phyloP scores from a whole-genome alignment of 768 basidiomycete genomes.

The Dendrothele bispora region DNA sequence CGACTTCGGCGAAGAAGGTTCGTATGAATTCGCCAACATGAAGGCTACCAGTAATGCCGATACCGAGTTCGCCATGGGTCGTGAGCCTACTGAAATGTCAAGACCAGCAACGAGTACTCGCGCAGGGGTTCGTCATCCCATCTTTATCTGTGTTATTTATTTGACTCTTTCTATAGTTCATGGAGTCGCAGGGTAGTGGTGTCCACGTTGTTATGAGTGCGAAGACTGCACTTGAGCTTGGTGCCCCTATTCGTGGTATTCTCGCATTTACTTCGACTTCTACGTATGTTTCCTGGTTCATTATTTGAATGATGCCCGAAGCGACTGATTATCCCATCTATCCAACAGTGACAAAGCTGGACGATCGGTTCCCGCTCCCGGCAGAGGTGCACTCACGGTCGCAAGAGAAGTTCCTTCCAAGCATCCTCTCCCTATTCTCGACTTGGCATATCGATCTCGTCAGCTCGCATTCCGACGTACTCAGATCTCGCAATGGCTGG shows the following conservation, averaged over 20 bases:
- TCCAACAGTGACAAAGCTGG: conserved; percentile 90
- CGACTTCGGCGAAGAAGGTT: conserved; percentile 97
- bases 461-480: conserved; percentile 94
- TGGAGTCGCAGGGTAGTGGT: conserved; percentile 97
- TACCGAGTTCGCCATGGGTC: conserved; percentile 98
- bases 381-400: conserved; percentile 86
- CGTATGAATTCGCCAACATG: conserved; percentile 99
- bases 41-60: conserved; percentile 97
- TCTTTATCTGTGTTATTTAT: conserved; percentile 7
- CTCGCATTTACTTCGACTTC: conserved; percentile 96
- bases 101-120: conserved; percentile 96
- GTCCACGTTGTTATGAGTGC: conserved; percentile 98
- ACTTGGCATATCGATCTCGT: conserved; percentile 85
- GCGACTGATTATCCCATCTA: too few species aligned
- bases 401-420: conserved; percentile 84
- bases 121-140: conserved; percentile 65
- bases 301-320: neutral
- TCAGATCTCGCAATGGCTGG: conserved; percentile 94
- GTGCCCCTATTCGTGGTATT: conserved; percentile 90
- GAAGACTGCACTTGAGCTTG: conserved; percentile 92
- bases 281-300: conserved; percentile 54
- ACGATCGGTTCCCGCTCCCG: conserved; percentile 96
- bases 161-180: conserved; percentile 54
- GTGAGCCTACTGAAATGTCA: conserved; percentile 98
- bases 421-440: conserved; percentile 77